A percentile compares a stretch with the other conserved stretches of the same genome.
phyloP scores from a whole-genome alignment of 2,329 filamentous ascomycete genomes.

The Fusarium miscanthi region DNA sequence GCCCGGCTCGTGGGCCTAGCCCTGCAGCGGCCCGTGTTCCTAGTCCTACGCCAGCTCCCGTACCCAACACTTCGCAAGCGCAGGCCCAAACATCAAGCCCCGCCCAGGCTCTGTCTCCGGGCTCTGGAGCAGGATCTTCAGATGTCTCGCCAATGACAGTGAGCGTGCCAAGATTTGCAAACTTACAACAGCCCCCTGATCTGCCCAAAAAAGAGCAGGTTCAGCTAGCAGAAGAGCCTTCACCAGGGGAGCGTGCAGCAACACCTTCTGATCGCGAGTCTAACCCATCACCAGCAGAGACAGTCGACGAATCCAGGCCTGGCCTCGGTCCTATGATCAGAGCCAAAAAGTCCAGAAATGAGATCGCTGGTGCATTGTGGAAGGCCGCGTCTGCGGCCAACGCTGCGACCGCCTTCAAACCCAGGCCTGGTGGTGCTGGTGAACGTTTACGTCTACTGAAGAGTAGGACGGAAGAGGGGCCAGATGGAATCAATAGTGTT shows the following conservation, averaged over 20 bases:
- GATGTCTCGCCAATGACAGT: constrained; percentile 43
- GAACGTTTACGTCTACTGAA: constrained; percentile 77
- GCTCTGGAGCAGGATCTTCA: constrained; percentile 33
- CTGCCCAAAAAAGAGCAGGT: constrained; percentile 19
- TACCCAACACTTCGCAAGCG: constrained; percentile 6
- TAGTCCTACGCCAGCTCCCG: constrained; percentile 7
- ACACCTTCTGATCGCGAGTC: constrained; percentile 36
- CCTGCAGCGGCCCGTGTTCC: constrained; percentile 11
- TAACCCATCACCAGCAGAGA: constrained; percentile 11
- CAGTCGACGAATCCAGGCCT: constrained; percentile 32
- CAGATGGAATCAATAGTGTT: constrained; percentile 90
- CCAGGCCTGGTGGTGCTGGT: constrained; percentile 85
- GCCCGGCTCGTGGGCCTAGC: no score
- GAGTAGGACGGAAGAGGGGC: constrained; percentile 70
- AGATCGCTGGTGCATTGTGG: constrained; percentile 80
- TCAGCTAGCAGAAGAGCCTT: constrained; percentile 19
- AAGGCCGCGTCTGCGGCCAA: constrained; percentile 72
- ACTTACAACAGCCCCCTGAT: constrained; percentile 35
- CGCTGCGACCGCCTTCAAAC: constrained; percentile 76
- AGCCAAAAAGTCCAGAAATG: constrained; percentile 76
- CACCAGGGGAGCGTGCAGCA: constrained; percentile 15
- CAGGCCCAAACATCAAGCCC: neutral
- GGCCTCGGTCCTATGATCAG: constrained; percentile 89
- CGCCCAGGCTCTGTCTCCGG: constrained; percentile 3
- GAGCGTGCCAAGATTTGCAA: constrained; percentile 33